phyloP scores from a whole-genome alignment of 2,329 filamentous ascomycete species.

The Neofusicoccum ribis region DNA sequence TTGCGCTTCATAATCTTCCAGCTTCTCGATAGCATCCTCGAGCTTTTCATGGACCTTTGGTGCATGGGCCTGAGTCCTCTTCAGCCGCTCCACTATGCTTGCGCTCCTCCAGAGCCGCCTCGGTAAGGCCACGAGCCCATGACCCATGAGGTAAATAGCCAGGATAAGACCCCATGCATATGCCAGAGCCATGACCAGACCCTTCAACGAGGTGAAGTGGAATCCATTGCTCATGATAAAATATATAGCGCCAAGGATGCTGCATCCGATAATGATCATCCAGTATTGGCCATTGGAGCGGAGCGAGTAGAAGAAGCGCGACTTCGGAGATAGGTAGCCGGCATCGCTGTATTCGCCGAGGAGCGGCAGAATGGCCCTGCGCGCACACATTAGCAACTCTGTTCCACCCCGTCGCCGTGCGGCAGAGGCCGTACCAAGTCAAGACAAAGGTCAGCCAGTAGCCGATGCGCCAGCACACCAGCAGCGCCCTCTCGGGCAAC shows the following conservation, averaged over 20 bases:
- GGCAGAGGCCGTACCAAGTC: constrained; percentile 68
- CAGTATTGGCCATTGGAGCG: constrained; percentile 88
- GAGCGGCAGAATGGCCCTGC: constrained; percentile 83
- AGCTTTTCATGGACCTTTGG: constrained; percentile 83
- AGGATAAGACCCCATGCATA: constrained; percentile 92
- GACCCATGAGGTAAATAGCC: constrained; percentile 96
- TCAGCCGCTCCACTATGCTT: constrained; percentile 71
- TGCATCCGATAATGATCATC: constrained; percentile 71
- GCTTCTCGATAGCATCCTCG: constrained; percentile 75
- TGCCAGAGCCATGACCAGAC: constrained; percentile 84
- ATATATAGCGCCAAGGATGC: constrained; percentile 74
- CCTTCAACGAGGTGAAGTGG: constrained; percentile 72
- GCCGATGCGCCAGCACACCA: constrained; percentile 90
- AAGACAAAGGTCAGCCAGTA: constrained; percentile 97
- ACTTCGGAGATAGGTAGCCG: constrained; percentile 83
- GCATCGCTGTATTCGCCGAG: constrained; percentile 94
- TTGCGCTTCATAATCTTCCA: constrained; percentile 80
- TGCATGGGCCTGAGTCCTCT: constrained; percentile 74
- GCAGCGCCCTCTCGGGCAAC: constrained; percentile 73
- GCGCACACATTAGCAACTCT: neutral
- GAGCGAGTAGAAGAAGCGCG: constrained; percentile 79
- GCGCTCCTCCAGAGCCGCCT: constrained; percentile 77
- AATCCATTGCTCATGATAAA: constrained; percentile 78
- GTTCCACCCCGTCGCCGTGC: neutral
- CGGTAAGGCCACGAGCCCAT: constrained; percentile 90